These are phyloP conservation scores for Aspergillus pseudotamarii DNA, from an alignment of 2,329 filamentous ascomycete species.

Conservation along the genomic window DNA sequence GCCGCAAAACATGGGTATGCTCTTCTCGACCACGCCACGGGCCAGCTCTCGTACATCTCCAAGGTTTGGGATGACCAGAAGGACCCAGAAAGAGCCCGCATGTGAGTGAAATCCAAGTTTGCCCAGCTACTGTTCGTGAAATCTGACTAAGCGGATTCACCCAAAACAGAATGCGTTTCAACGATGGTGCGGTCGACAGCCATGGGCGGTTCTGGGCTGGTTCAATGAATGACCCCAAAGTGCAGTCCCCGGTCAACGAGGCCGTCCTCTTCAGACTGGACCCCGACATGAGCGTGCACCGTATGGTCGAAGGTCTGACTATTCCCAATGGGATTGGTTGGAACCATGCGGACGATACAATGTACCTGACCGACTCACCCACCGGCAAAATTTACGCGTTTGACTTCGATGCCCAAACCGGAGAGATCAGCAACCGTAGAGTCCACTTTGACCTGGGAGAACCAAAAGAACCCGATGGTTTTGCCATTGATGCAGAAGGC, in stretches of 20 bases:
- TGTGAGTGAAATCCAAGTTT: slow-evolving; percentile 35
- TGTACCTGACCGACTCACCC: slow-evolving; percentile 84
- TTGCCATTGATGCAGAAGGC: slow-evolving; percentile 80
- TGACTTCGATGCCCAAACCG: slow-evolving; percentile 69
- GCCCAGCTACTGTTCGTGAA: slow-evolving; percentile 2
- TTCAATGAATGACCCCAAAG: slow-evolving; percentile 79
- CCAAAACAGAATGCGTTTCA: slow-evolving; percentile 58
- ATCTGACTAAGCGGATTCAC: slow-evolving; percentile 17
- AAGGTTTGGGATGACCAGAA: slow-evolving; percentile 58
- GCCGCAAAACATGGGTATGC: slow-evolving; percentile 82
- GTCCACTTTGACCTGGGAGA: slow-evolving; percentile 72
- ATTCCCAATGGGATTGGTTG: slow-evolving; percentile 87
- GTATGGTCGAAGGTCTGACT: slow-evolving; percentile 65
- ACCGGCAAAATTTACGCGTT: slow-evolving; percentile 71
- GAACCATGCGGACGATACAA: slow-evolving; percentile 70
- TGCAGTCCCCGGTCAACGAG: slow-evolving; percentile 55
- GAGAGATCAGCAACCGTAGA: slow-evolving; percentile 67
- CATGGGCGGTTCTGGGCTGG: slow-evolving; percentile 83
- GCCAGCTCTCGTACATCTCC: slow-evolving; percentile 59
- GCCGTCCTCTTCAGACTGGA: slow-evolving; percentile 76
- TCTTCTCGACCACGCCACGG: slow-evolving; percentile 68
- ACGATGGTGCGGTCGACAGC: slow-evolving; percentile 81
- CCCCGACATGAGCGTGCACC: slow-evolving; percentile 60
- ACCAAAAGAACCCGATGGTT: slow-evolving; percentile 74
- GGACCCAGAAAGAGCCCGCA: slow-evolving; percentile 48